phyloP scores from a whole-genome alignment of 768 basidiomycete genomes.

The Suillus subluteus region DNA sequence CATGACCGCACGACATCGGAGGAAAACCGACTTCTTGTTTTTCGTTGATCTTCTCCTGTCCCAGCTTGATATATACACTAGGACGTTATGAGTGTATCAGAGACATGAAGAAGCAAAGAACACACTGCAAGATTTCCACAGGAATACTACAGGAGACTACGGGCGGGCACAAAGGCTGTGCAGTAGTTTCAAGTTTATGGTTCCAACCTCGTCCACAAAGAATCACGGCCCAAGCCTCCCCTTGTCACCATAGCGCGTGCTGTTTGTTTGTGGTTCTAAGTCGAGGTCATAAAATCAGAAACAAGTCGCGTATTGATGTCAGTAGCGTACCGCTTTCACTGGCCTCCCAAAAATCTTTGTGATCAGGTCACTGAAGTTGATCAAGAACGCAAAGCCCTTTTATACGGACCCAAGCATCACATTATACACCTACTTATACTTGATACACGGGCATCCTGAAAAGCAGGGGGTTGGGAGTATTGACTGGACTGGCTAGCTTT shows the following conservation, averaged over 20 bases:
- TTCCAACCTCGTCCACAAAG: too few species aligned
- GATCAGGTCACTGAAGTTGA: neutral
- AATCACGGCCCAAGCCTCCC: too few species aligned
- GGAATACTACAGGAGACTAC: neutral
- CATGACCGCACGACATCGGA: neutral
- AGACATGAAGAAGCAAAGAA: neutral
- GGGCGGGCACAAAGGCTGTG: neutral
- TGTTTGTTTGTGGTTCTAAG: neutral
- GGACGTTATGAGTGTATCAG: neutral
- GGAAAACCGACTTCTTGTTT: neutral
- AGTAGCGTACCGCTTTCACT: neutral
- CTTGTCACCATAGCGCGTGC: too few species aligned
- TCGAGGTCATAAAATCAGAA: too few species aligned
- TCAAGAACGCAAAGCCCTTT: neutral
- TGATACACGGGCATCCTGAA: neutral
- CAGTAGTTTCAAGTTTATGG: neutral
- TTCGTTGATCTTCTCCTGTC: neutral
- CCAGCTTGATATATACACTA: neutral
- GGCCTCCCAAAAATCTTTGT: neutral
- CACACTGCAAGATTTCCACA: neutral
- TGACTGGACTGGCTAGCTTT: too few species aligned
- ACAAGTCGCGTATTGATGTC: neutral
- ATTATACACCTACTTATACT: too few species aligned
- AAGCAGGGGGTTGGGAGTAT: too few species aligned
- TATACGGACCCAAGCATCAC: neutral